These are phyloP conservation scores for Phytopythium boreale DNA, from an alignment of 352 stramenopile genomes.

Conservation along the genomic window DNA sequence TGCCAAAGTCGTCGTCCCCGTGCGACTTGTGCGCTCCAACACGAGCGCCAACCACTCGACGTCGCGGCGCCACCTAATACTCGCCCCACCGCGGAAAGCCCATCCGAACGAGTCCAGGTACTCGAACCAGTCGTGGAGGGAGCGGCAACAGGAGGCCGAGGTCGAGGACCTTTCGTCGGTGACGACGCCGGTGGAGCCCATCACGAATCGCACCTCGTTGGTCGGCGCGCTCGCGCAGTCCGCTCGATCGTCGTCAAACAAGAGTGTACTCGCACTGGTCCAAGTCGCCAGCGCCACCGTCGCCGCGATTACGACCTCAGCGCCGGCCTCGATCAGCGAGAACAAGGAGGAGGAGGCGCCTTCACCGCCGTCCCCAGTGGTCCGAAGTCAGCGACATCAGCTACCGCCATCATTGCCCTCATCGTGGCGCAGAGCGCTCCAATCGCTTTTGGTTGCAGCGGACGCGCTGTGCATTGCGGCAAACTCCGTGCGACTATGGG, in stretches of 20 bases:
- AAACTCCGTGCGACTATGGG: neutral
- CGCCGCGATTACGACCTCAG: neutral
- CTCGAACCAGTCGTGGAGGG: slow-evolving; percentile 26
- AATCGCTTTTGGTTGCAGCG: neutral
- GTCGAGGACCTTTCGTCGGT: slow-evolving; percentile 9
- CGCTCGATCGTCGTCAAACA: slow-evolving; percentile 1
- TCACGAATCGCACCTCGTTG: neutral
- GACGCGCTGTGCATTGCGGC: neutral
- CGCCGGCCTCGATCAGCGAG: neutral
- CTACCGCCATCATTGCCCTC: neutral
- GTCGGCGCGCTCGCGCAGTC: slow-evolving; percentile 4
- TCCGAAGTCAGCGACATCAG: neutral
- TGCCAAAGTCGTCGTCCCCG: neutral
- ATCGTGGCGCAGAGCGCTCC: neutral
- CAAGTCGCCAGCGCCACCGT: slow-evolving; percentile 6
- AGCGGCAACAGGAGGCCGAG: slow-evolving; percentile 17
- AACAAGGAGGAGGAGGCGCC: neutral
- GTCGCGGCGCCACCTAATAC: slow-evolving; percentile 1
- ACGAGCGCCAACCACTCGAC: slow-evolving; percentile 10
- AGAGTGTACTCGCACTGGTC: slow-evolving; percentile 3
- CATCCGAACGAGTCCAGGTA: slow-evolving; percentile 30
- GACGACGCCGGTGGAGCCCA: slow-evolving; percentile 7
- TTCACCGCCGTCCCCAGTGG: neutral
- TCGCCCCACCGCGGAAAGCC: slow-evolving; percentile 14
- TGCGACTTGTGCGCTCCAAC: slow-evolving; percentile 8